These are phyloP conservation scores for Pinus albicaulis DNA, from an alignment of 75 land plant genomes.

Conservation along the genomic window DNA sequence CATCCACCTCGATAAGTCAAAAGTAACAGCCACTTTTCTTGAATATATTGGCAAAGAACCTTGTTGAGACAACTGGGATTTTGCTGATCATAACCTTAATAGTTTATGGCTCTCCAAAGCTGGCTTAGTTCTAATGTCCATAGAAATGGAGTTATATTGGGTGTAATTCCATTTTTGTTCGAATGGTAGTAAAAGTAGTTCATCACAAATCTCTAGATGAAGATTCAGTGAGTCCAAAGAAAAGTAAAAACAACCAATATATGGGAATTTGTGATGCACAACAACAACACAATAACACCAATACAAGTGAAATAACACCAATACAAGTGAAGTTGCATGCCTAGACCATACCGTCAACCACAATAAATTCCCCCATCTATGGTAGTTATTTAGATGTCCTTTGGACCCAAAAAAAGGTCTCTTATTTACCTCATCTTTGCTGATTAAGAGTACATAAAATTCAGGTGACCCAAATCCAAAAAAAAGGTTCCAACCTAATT, in stretches of 20 bases:
- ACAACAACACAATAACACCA: constrained; percentile 90
- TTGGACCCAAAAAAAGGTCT: constrained; percentile 75
- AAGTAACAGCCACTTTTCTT: constrained; percentile 70
- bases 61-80: constrained; percentile 30
- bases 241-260: constrained; percentile 4
- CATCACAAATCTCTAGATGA: constrained; percentile 11
- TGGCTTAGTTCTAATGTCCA: background rate
- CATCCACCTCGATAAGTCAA: constrained; percentile 89
- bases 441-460: constrained; percentile 19
- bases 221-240: constrained; percentile 12
- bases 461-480: too few species aligned
- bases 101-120: background rate
- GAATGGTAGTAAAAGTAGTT: constrained; percentile 4
- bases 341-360: constrained; percentile 74
- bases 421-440: constrained; percentile 74
- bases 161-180: constrained; percentile 2
- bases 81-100: constrained; percentile 13
- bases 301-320: constrained; percentile 72
- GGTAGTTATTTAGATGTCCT: constrained; percentile 85
- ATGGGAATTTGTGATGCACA: constrained; percentile 50
- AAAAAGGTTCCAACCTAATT: too few species aligned
- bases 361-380: constrained; percentile 99
- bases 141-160: background rate
- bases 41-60: constrained; percentile 92
- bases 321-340: constrained; percentile 74